Evolutionary conservation across 2,329 filamentous ascomycete genomes (phyloP).

Genomic region (Talaromyces rugulosus): DNA sequence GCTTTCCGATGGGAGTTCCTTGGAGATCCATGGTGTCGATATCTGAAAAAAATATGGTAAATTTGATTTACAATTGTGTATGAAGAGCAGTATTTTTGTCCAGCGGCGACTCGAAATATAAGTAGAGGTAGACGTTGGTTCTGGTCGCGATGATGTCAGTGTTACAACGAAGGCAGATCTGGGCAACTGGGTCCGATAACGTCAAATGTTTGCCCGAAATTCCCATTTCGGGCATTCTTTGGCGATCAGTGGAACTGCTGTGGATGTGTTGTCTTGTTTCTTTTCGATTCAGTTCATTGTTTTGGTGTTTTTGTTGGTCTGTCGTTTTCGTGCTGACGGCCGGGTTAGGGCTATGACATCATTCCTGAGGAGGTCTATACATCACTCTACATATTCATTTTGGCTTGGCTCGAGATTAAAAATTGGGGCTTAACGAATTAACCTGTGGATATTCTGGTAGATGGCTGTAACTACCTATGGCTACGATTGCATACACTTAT

Average conservation of each 20-base stretch:
- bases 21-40: slow-evolving; percentile 34
- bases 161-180: slow-evolving; percentile 20
- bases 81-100: background rate
- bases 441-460: background rate
- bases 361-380: background rate
- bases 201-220: slow-evolving; percentile 6
- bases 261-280: background rate
- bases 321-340: background rate
- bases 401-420: too few species aligned
- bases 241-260: background rate
- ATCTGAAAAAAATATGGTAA: background rate
- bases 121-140: background rate
- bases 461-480: background rate
- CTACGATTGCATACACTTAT: background rate
- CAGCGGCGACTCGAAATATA: background rate
- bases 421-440: background rate
- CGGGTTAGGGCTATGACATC: slow-evolving; percentile 4
- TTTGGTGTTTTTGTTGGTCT: background rate
- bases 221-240: background rate
- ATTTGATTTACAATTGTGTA: background rate
- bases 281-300: background rate
- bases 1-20: slow-evolving; percentile 31
- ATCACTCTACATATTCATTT: too few species aligned
- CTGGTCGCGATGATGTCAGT: slow-evolving; percentile 26
- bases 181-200: slow-evolving; percentile 11